Evolutionary conservation across 208 protist species (phyloP), one percentile per base, ranked within the genome.

Genomic region (Crithidia mellificae): DNA sequence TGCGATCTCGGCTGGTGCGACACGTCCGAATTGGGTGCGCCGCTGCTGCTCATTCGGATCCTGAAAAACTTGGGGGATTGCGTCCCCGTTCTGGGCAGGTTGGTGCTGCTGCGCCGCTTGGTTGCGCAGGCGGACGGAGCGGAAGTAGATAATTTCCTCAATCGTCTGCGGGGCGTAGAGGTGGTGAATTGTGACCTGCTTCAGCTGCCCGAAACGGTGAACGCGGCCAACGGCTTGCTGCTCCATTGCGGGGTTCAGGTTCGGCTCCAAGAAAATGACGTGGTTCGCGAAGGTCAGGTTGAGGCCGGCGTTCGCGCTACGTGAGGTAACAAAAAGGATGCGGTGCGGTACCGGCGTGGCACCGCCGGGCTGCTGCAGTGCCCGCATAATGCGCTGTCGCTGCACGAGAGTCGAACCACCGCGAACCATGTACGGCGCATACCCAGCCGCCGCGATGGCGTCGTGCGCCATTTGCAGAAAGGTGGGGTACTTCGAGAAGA

Each of bases 141-240:
- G 79, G 22, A 50, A 29, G 51, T 81, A 83, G 54, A 90, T 64
- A 41, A 63, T 63, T 47, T 90, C 70, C 56, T 90, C 84, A 29
- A 90, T 77, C 30, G 84, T 90, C 47, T 58, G 53, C 0, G 65
- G 66, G 0, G 72, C 73, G 63, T 76, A 83, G 11, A 90, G 20
- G 72, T 84, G 74, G 58, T 90, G 74, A 50, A 77, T 78, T 17
- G 57, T 41, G 39, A 84, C 79, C 14, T 73, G 68, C 44, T 81
- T 82, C 20, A 38, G 90, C 75, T 98, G 96, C 17, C 94, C 96
- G 52, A 98, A 97, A 54, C 96, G 76, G 68, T 98, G 91, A 11
- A 83, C 81, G 34, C 90, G 83, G 24, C 84, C 90, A 54, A 93
- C 79, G 11, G 90, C 88, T 74, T 95, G 88, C 25, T 80, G 53